A percentile compares a stretch with the other conserved stretches of the same genome.
Evolutionary conservation across 2,329 filamentous ascomycete species (phyloP).

Genomic region (Hypomyces perniciosus): DNA sequence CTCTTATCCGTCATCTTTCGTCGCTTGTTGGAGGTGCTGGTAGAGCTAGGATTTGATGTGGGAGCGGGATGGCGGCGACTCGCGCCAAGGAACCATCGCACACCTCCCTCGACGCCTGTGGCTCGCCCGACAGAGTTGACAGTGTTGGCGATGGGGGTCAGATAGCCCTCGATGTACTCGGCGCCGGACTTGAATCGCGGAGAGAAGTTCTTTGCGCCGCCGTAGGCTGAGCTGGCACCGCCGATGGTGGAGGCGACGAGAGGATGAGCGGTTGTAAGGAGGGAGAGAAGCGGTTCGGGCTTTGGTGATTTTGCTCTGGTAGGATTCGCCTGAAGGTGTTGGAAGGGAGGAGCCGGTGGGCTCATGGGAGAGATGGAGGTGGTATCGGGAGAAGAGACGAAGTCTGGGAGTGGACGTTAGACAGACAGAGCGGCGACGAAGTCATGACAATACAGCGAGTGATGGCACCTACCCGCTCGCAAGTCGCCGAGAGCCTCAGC

Average conservation of each 20-base stretch:
- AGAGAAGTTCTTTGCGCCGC: slow-evolving; percentile 82
- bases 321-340: slow-evolving; percentile 9
- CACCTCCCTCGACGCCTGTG: slow-evolving; percentile 80
- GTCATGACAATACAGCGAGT: not conserved
- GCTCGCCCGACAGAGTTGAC: slow-evolving; percentile 76
- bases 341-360: slow-evolving; percentile 30
- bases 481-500: slow-evolving; percentile 72
- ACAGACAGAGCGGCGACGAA: not conserved
- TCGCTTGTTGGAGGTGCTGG: slow-evolving; percentile 48
- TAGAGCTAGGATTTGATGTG: slow-evolving; percentile 41
- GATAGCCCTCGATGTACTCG: slow-evolving; percentile 83
- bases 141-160: slow-evolving; percentile 80
- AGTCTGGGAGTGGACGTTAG: slow-evolving; percentile 40
- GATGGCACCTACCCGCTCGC: slow-evolving; percentile 54
- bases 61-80: slow-evolving; percentile 43
- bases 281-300: slow-evolving; percentile 74
- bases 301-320: slow-evolving; percentile 39
- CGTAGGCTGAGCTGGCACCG: slow-evolving; percentile 78
- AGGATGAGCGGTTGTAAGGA: slow-evolving; percentile 84
- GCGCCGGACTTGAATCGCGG: slow-evolving; percentile 84
- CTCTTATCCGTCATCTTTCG: slow-evolving; percentile 47
- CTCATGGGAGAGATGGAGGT: slow-evolving; percentile 36
- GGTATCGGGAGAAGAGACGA: slow-evolving; percentile 53
- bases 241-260: slow-evolving; percentile 80
- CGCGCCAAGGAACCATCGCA: slow-evolving; percentile 74